Evolutionary conservation across 345 rosid genomes (phyloP).

Genomic region (Moricandia arvensis): DNA sequence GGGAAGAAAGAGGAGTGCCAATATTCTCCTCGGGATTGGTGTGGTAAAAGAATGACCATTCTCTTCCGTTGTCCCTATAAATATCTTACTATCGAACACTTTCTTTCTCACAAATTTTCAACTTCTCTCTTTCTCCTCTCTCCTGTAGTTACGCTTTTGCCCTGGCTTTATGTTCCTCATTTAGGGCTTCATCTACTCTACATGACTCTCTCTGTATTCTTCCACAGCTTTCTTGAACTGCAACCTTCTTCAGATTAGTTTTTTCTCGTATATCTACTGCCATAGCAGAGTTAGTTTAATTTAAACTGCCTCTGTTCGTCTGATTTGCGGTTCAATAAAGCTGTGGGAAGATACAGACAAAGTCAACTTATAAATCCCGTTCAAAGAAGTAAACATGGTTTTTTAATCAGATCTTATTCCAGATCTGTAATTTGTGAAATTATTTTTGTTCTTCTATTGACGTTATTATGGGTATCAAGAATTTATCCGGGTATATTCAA

Average conservation of each 20-base stretch:
- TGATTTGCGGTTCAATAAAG: conserved; percentile 72
- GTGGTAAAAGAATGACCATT: conserved; percentile 45
- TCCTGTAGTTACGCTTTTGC: neutral
- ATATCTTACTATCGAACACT: conserved; percentile 38
- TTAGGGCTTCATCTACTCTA: conserved; percentile 27
- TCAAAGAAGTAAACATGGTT: neutral
- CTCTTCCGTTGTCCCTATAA: conserved; percentile 49
- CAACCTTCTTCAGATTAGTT: conserved; percentile 23
- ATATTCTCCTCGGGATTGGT: conserved; percentile 98
- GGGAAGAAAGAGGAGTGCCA: conserved; percentile 47
- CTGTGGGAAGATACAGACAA: conserved; percentile 91
- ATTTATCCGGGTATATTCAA: neutral
- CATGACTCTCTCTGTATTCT: conserved; percentile 78
- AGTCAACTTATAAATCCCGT: conserved; percentile 35
- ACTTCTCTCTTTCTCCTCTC: neutral
- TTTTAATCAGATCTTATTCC: neutral
- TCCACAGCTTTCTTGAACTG: conserved; percentile 99
- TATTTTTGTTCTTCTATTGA: neutral
- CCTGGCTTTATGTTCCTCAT: neutral
- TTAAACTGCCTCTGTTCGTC: neutral
- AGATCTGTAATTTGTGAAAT: neutral
- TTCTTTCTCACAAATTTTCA: conserved; percentile 19
- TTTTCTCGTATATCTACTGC: neutral
- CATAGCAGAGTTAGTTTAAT: neutral
- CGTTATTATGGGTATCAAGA: neutral